Percentiles rank a stretch among this genome's conserved stretches.
phyloP scores from a whole-genome alignment of 2,329 filamentous ascomycete species.

The Monosporascus sp. region DNA sequence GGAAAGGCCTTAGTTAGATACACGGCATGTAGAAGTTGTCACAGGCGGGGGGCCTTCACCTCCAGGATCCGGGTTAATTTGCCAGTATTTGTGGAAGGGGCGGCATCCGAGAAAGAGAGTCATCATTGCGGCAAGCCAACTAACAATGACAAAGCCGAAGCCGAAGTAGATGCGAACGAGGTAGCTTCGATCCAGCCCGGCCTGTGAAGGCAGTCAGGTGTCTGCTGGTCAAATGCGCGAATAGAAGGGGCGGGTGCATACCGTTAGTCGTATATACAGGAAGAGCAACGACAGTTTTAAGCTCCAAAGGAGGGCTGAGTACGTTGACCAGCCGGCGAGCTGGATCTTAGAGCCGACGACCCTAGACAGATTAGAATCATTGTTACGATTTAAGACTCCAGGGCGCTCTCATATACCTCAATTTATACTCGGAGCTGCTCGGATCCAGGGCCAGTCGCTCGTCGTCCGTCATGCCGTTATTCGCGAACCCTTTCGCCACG shows the following conservation, averaged over 20 bases:
- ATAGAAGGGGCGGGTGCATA: conserved; percentile 7
- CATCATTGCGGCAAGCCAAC: conserved; percentile 38
- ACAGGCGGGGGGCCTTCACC: conserved; percentile 22
- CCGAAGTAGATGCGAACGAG: conserved; percentile 39
- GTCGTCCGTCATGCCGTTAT: conserved; percentile 49
- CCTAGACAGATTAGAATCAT: conserved; percentile 14
- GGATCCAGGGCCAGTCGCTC: conserved; percentile 37
- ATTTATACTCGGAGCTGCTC: conserved; percentile 34
- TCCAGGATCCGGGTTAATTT: conserved; percentile 48
- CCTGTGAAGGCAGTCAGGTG: conserved; percentile 19
- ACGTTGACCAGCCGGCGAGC: conserved; percentile 48
- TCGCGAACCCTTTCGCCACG: conserved; percentile 43
- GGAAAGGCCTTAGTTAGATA: no score
- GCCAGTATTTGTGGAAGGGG: conserved; percentile 46
- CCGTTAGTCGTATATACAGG: conserved; percentile 48
- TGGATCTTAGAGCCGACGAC: conserved; percentile 48
- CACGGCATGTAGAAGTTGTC: conserved; percentile 13
- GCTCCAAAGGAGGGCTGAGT: conserved; percentile 45
- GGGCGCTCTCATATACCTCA: conserved; percentile 15
- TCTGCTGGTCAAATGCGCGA: not conserved
- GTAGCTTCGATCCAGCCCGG: conserved; percentile 33
- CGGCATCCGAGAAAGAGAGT: conserved; percentile 40
- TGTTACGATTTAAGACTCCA: no score
- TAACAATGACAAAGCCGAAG: conserved; percentile 37
- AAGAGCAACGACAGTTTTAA: conserved; percentile 49